A percentile compares a stretch with the other conserved stretches of the same genome.
Evolutionary conservation across 2,329 filamentous ascomycete genomes (phyloP).

Genomic region (Pseudogymnoascus sp.): DNA sequence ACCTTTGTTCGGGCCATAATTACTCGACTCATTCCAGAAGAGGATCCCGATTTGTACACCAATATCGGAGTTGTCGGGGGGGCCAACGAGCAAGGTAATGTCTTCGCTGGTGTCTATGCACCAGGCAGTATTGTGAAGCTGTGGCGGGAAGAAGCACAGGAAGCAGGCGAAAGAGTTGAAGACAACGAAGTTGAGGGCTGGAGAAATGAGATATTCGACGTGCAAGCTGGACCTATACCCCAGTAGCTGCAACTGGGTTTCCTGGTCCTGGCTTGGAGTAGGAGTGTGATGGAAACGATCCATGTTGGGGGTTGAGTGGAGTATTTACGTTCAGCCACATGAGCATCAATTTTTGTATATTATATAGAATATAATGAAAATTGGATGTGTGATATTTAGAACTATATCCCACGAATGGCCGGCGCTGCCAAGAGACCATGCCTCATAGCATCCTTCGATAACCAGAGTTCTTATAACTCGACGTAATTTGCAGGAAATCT

Average conservation of each 20-base stretch:
- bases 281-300: not conserved
- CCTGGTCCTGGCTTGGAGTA: not conserved
- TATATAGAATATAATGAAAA: not conserved
- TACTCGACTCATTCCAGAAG: constrained; percentile 63
- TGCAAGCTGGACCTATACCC: constrained; percentile 21
- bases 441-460: not conserved
- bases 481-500: constrained; percentile 76
- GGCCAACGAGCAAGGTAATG: constrained; percentile 46
- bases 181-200: constrained; percentile 55
- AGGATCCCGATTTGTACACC: constrained; percentile 70
- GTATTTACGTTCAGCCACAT: not conserved
- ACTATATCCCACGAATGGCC: not conserved
- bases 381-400: not conserved
- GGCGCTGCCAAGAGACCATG: not conserved
- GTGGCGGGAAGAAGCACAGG: constrained; percentile 74
- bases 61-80: constrained; percentile 59
- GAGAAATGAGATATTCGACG: constrained; percentile 77
- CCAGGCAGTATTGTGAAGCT: constrained; percentile 83
- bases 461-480: not conserved
- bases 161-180: constrained; percentile 66
- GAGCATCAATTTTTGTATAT: not conserved
- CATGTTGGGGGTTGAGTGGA: not conserved
- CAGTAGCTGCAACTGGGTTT: not conserved
- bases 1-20: constrained; percentile 79
- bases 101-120: constrained; percentile 80